Base-by-base conservation (phyloP, 2,329 filamentous ascomycete genomes). In the Pestalotiopsis fici region DNA sequence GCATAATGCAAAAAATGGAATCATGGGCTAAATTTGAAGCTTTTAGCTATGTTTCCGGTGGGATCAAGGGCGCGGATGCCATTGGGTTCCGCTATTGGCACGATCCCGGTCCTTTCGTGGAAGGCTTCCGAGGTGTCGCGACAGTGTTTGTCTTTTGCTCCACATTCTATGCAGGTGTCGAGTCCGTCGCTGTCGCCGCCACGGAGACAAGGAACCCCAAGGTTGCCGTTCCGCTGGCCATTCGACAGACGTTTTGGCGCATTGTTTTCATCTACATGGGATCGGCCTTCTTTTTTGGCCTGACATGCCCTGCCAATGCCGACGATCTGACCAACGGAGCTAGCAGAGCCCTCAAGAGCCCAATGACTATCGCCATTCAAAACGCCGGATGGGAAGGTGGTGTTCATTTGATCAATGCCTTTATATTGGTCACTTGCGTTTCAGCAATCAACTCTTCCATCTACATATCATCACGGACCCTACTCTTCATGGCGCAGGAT, bases 351-450 rank as follows among this genome's bases (percentile, higher is more conserved):
- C 83, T 93, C 28, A 87, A 91, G 78, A 92, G 89, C 23, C 91
- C 91, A 0, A 91, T 93, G 86, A 93, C 91, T 0, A 87, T 93
- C 68, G 91, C 91, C 1, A 87, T 95, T 59, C 87, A 91, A 69
- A 93, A 88, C 68, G 92, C 92, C 1, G 92, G 92, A 1, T 94
- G 91, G 87, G 78, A 91, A 65, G 88, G 87, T 28, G 92, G 91
- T 65, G 90, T 92, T 1, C 89, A 95, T 74, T 85, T 95, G 1
- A 91, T 95, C 81, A 95, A 95, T 71, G 91, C 89, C 50, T 91
- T 93, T 74, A 93, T 93, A 73, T 85, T 95, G 63, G 82, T 93
- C 9, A 93, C 92, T 13, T 92, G 92, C 66, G 82, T 93, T 47
- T 90, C 86, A 0, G 91, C 91, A 21, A 87, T 91, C 71, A 95